Conservation (phyloP, 106 monocot species). For the Chionographis japonica region DNA sequence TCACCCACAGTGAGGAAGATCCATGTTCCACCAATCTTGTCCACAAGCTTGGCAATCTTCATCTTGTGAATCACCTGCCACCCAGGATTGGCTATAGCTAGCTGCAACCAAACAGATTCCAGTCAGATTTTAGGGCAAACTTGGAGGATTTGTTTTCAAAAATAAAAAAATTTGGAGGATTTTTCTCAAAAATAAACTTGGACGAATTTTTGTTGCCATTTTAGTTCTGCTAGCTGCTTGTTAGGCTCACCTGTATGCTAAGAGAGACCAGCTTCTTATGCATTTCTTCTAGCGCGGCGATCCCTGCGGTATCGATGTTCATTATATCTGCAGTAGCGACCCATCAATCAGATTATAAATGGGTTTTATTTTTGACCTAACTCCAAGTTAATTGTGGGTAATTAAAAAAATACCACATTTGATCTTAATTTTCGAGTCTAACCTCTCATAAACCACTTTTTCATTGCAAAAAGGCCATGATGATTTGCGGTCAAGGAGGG, state of each 20-base stretch:
- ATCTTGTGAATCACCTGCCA: slow-evolving; percentile 78
- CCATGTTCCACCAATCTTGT: no score
- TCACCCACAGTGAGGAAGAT: no score
- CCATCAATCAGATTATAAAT: not conserved
- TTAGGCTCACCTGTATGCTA: slow-evolving; percentile 51
- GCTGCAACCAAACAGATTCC: slow-evolving; percentile 21
- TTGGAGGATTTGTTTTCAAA: no score
- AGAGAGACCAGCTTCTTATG: slow-evolving; percentile 45
- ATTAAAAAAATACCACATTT: no score
- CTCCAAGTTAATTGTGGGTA: no score
- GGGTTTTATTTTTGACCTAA: not conserved
- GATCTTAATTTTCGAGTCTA: no score
- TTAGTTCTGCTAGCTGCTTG: not conserved
- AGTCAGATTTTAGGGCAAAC: not conserved
- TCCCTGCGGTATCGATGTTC: slow-evolving; percentile 80
- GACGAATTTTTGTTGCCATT: not conserved
- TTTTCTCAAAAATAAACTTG: not conserved
- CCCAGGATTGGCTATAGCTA: slow-evolving; percentile 62
- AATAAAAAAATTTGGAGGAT: no score
- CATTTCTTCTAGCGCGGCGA: slow-evolving; percentile 53
- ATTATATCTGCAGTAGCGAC: slow-evolving; percentile 54
- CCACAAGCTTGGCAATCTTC: slow-evolving; percentile 54
- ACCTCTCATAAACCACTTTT: no score
- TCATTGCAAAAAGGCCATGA: no score
- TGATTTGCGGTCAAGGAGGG: no score